A percentile compares a stretch with the other conserved stretches of the same genome.
phyloP scores from a whole-genome alignment of 805 yeast genomes.

The Cyberlindnera mrakii region DNA sequence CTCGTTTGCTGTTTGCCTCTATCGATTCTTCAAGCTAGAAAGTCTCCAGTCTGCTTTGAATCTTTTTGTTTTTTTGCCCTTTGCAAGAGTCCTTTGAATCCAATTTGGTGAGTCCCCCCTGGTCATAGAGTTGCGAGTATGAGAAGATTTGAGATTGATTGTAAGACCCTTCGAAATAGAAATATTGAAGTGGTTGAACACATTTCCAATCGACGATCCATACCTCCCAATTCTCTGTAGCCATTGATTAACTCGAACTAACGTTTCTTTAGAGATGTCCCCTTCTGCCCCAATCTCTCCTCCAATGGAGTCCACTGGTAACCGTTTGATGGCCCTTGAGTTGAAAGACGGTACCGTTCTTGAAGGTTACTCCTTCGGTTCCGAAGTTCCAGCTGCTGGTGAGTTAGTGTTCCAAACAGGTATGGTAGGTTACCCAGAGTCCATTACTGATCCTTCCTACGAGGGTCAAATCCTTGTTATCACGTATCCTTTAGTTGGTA shows the following conservation, averaged over 20 bases:
- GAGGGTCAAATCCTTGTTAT: conserved; percentile 96
- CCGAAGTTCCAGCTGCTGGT: conserved; percentile 83
- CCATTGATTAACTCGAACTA: not conserved
- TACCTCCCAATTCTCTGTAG: not conserved
- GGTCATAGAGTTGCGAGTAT: not conserved
- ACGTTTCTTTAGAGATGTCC: conserved; percentile 7
- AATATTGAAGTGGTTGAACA: not conserved
- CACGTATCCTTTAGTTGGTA: conserved; percentile 95
- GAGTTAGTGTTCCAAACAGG: conserved; percentile 99
- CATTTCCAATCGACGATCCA: not conserved
- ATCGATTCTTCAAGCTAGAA: not conserved
- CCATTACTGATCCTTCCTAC: conserved; percentile 96
- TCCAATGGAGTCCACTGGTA: conserved; percentile 78
- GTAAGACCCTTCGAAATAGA: not conserved
- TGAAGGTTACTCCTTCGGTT: conserved; percentile 97
- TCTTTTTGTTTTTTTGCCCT: not conserved
- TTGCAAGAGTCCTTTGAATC: not conserved
- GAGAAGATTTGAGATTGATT: conserved; percentile 9
- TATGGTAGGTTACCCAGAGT: conserved; percentile 99
- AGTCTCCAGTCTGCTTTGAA: not conserved
- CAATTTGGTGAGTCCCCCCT: no score
- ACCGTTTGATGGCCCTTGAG: conserved; percentile 81
- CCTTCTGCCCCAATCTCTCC: conserved; percentile 85
- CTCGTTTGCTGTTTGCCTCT: not conserved
- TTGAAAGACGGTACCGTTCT: conserved; percentile 79